Evolutionary conservation across 164 flowering plant species (phyloP), one percentile per base, ranked within the genome.

Genomic region (Cinnamomum chago): DNA sequence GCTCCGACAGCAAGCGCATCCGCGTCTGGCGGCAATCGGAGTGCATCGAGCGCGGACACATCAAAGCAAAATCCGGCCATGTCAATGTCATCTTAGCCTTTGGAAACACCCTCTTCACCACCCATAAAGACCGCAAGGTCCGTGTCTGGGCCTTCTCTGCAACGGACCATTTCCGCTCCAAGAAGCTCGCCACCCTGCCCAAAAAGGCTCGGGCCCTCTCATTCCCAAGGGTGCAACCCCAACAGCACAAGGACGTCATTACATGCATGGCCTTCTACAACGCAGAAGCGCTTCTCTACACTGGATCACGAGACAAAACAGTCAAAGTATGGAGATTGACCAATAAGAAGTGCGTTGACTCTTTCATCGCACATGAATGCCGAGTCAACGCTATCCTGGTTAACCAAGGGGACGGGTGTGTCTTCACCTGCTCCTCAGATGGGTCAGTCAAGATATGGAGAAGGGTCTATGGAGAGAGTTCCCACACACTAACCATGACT

Each of bases 381-480:
- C 68, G 58, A 6, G 74, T 84, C 27, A 81, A 76, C 69, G 87
- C 78, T 2, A 78, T 89, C 10, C 70, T 83, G 6, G 78, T 89
- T 10, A 82, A 81, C 73, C 91, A 84, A 72, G 81, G 72, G 14
- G 83, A 84, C 50, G 85, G 85, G 6, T 79, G 75, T 23, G 77
- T 82, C 13, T 82, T 84, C 77, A 82, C 81, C 7, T 73, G 78
- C 67, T 84, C 87, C 10, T 81, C 80, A 0, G 87, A 84, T 62
- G 84, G 72, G 0, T 82, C 86, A 0, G 78, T 85, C 51, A 86
- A 86, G 70, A 82, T 88, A 40, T 88, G 92, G 92, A 75, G 86
- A 50, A 81, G 80, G 28, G 77, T 82, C 0, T 86, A 70, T 28
- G 81, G 84, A 12, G 89, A 83, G 40, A 75, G 50, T 69, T 82